Evolutionary conservation across 495 filamentous ascomycete genomes (phyloP), one percentile per base, ranked within the genome.

Genomic region (Umbilicaria muhlenbergii): DNA sequence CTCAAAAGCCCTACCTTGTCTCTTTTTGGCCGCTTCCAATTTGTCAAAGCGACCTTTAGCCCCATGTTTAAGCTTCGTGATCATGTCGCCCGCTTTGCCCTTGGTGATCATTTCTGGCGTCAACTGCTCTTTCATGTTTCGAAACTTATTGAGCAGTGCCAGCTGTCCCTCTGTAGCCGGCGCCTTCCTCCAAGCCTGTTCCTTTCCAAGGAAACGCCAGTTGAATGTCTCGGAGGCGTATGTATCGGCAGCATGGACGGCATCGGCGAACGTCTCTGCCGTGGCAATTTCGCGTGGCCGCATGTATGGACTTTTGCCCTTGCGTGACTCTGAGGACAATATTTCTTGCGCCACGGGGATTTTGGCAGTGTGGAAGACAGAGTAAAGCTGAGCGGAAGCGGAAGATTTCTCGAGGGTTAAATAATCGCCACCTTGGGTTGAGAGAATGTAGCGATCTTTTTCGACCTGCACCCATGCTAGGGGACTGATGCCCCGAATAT

Each of bases 41-140:
- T 58, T 57, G 6, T 71, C 61, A 51, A 81, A 89, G 33, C 73
- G 69, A 11, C 81, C 81, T 51, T 75, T 75, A 10, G 82, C 83
- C 0, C 91, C 91, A 56, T 84, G 78, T 51, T 79, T 86, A 45
- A 94, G 51, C 55, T 94, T 94, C 2, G 83, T 92, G 47, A 96
- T 94, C 74, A 94, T 86, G 63, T 98, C 91, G 15, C 70, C 71
- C 31, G 91, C 92, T 52, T 75, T 73, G 1, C 91, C 91, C 43
- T 86, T 85, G 4, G 75, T 92, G 35, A 94, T 45, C 28, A 74
- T 68, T 1, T 54, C 56, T 0, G 59, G 34, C n/a, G 48, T 65
- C 14, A 91, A 54, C 39, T 68, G 62, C n/a, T 77, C 67, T 1
- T 74, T 56, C 10, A 68, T 60, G 1, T 65, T 60, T 4, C 75